A percentile compares a stretch with the other conserved stretches of the same genome.
Evolutionary conservation across 116 monocot genomes (phyloP).

Genomic region (Posidonia oceanica): DNA sequence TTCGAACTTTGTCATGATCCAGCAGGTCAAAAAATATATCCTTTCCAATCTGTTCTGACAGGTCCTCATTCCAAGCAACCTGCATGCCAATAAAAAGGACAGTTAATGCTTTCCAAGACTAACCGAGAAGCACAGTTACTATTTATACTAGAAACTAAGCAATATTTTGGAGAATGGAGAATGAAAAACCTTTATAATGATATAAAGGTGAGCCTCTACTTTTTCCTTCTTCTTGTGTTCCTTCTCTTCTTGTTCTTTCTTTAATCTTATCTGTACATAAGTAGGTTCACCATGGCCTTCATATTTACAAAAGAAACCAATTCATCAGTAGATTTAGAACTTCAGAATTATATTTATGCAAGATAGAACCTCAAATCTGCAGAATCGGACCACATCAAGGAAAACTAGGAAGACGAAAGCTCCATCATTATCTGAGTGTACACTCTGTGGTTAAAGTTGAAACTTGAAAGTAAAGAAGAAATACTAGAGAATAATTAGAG

Average conservation of each 20-base stretch:
- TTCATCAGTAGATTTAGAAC: no score
- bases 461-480: no score
- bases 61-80: slow-evolving; percentile 92
- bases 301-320: background rate
- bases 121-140: background rate
- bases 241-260: slow-evolving; percentile 98
- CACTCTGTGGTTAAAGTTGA: no score
- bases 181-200: slow-evolving; percentile 75
- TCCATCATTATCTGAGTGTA: no score
- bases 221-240: slow-evolving; percentile 97
- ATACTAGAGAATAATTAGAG: no score
- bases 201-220: slow-evolving; percentile 95
- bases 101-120: background rate
- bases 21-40: slow-evolving; percentile 97
- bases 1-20: slow-evolving; percentile 94
- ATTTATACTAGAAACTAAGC: background rate
- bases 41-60: slow-evolving; percentile 76
- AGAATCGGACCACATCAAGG: no score
- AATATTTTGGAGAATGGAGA: background rate
- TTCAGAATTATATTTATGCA: no score
- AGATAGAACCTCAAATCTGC: no score
- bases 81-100: slow-evolving; percentile 16
- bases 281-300: background rate
- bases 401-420: no score
- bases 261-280: slow-evolving; percentile 63